A percentile compares a stretch with the other conserved stretches of the same genome.
These are phyloP conservation scores for Trichoderma reesei DNA, from an alignment of 495 filamentous ascomycete species.

Conservation along the genomic window DNA sequence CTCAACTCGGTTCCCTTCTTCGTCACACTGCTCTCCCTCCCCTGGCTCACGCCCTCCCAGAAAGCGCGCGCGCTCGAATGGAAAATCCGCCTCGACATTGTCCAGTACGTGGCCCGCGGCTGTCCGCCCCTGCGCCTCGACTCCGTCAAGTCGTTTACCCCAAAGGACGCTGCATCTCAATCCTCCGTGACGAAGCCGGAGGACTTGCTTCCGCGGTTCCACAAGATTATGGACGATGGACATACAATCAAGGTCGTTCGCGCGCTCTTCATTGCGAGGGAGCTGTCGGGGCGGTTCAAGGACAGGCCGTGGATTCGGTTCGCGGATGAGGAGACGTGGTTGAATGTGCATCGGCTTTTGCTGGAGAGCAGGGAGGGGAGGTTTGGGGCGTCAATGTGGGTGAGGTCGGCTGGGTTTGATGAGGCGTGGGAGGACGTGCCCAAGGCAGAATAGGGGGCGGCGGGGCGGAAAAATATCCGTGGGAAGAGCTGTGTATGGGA, in stretches of 20 bases:
- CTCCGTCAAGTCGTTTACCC: conserved; percentile 45
- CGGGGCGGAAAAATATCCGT: neutral
- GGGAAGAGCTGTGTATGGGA: neutral
- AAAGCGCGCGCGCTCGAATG: conserved; percentile 63
- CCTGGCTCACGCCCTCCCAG: conserved; percentile 31
- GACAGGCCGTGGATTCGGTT: conserved; percentile 42
- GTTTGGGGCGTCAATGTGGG: conserved; percentile 35
- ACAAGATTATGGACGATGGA: conserved; percentile 56
- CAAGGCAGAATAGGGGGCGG: neutral
- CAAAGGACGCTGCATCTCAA: conserved; percentile 17
- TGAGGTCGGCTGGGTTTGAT: conserved; percentile 46
- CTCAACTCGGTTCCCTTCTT: conserved; percentile 33
- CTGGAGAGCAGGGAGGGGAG: conserved; percentile 44
- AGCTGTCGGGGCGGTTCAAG: conserved; percentile 22
- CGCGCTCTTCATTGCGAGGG: conserved; percentile 43
- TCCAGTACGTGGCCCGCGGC: conserved; percentile 54
- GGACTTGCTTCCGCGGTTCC: conserved; percentile 46
- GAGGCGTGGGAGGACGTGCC: conserved; percentile 42
- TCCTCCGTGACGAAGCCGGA: conserved; percentile 8
- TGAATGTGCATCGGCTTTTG: conserved; percentile 55
- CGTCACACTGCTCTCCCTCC: conserved; percentile 24
- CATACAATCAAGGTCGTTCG: conserved; percentile 66
- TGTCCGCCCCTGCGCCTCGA: conserved; percentile 44
- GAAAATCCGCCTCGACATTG: conserved; percentile 61
- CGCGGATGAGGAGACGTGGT: conserved; percentile 57